Evolutionary conservation across 2,329 filamentous ascomycete species (phyloP).

Genomic region (Dactylonectria estremocensis): DNA sequence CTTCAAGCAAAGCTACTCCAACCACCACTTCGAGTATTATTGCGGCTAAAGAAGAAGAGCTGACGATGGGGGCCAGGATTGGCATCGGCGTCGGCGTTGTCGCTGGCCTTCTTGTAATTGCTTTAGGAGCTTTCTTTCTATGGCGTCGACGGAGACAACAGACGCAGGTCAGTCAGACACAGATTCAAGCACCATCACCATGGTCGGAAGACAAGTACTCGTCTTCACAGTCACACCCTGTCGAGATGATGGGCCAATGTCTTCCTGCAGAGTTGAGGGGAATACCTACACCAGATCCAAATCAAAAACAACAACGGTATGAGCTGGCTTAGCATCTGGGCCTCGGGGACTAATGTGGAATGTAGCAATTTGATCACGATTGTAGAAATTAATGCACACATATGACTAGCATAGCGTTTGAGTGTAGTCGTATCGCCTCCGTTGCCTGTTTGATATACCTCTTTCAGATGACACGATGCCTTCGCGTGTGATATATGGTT

Average conservation of each 20-base stretch:
- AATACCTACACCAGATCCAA: background rate
- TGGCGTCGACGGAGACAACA: background rate
- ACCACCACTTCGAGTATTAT: background rate
- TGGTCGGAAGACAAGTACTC: background rate
- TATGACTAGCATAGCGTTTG: no score
- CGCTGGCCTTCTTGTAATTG: background rate
- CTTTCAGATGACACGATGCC: no score
- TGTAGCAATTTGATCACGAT: no score
- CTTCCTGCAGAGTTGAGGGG: background rate
- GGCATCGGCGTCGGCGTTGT: background rate
- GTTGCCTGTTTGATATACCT: no score
- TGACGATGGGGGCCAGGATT: background rate
- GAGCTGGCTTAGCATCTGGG: slow-evolving; percentile 6
- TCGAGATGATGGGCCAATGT: background rate
- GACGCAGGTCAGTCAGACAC: background rate
- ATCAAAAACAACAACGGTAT: background rate
- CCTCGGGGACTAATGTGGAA: no score
- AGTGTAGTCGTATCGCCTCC: no score
- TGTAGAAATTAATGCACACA: no score
- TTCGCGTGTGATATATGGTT: no score
- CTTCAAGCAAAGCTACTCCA: background rate
- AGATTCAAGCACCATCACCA: background rate
- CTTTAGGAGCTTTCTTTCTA: background rate
- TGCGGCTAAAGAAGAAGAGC: background rate
- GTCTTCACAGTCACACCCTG: background rate